A percentile compares a stretch with the other conserved stretches of the same genome.
Evolutionary conservation across 164 flowering plant genomes (phyloP).

Genomic region (Tinospora cordifolia): DNA sequence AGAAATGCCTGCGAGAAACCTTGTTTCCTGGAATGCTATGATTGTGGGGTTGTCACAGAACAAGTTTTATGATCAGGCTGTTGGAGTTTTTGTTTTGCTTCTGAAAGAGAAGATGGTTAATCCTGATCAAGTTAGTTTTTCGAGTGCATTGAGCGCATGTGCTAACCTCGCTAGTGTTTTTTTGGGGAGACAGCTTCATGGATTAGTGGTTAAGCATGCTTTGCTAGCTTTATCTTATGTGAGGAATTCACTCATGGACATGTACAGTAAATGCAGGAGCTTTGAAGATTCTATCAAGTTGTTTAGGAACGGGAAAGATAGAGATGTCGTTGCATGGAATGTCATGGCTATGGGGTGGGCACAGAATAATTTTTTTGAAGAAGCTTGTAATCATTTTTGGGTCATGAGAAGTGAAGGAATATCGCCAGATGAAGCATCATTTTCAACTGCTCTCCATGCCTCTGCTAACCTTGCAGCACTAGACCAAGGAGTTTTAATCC

Average conservation of each 20-base stretch:
- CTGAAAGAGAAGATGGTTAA: constrained; percentile 19
- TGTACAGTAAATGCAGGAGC: constrained; percentile 48
- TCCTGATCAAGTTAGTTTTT: constrained; percentile 47
- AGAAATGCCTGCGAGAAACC: constrained; percentile 51
- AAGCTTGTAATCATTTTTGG: constrained; percentile 46
- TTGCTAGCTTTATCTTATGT: constrained; percentile 28
- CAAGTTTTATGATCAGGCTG: constrained; percentile 26
- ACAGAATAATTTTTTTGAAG: constrained; percentile 35
- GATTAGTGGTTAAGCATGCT: constrained; percentile 33
- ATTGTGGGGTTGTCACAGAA: constrained; percentile 45
- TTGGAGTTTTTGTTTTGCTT: constrained; percentile 26
- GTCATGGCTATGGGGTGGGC: constrained; percentile 47
- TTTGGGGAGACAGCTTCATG: constrained; percentile 53
- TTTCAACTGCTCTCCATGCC: constrained; percentile 48
- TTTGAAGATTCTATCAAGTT: constrained; percentile 27
- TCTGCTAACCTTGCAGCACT: constrained; percentile 42
- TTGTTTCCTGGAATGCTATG: constrained; percentile 64
- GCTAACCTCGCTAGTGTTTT: constrained; percentile 27
- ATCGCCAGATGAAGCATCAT: constrained; percentile 40
- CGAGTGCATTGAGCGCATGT: constrained; percentile 45
- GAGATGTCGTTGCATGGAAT: constrained; percentile 58
- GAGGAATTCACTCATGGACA: constrained; percentile 44
- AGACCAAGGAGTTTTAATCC: constrained; percentile 40
- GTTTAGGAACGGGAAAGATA: constrained; percentile 25
- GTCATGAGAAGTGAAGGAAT: constrained; percentile 45